Base-by-base conservation (phyloP, 2,329 filamentous ascomycete genomes). In the Pseudogymnoascus sp. region DNA sequence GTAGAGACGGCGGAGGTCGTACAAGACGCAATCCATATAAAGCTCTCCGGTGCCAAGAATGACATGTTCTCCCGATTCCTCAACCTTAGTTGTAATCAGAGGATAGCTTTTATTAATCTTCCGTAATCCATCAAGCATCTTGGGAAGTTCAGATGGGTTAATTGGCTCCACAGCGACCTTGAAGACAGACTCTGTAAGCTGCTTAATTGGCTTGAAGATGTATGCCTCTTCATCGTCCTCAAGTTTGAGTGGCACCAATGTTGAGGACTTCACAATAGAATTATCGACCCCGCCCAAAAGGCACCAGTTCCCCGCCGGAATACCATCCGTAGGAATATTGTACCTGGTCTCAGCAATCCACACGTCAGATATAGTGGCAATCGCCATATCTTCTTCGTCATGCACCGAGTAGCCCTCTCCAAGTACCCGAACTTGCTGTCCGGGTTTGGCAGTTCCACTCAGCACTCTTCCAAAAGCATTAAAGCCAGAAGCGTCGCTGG, bases 21-120 rank as follows among this genome's bases (percentile, higher is more conserved):
- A 94, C 48, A 99, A 80, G 3, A 99, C 92, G 69, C 94, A 99
- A 72, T 99, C 94, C 92, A 99, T 97, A 76, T 99, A 99, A n/a
- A 99, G 79, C 73, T 99, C 94, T 62, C 94, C 94, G 0, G 94
- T 99, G 21, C 94, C 94, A 3, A 99, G 82, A 52, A 99, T 81
- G 65, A 99, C 87, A 71, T 99, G 94, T 74, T 99, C 94, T 57
- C 94, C 94, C 1, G 91, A 96, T 74, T 99, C 94, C 72, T 99
- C 94, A 3, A 99, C 94, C 73, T 97, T 97, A 3, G 94, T 99
- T 10, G 89, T 90, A 67, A 97, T 89, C 23, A 99, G 81, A 28
- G 94, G 94, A 68, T 97, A 99, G 68, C 90, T 95, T 74, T 99
- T 99, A 79, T 96, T 96, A 74, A 99, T 88, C 71, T 96, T 96